Base-by-base conservation (phyloP, 2,329 filamentous ascomycete genomes). In the Diatrype stigma region DNA sequence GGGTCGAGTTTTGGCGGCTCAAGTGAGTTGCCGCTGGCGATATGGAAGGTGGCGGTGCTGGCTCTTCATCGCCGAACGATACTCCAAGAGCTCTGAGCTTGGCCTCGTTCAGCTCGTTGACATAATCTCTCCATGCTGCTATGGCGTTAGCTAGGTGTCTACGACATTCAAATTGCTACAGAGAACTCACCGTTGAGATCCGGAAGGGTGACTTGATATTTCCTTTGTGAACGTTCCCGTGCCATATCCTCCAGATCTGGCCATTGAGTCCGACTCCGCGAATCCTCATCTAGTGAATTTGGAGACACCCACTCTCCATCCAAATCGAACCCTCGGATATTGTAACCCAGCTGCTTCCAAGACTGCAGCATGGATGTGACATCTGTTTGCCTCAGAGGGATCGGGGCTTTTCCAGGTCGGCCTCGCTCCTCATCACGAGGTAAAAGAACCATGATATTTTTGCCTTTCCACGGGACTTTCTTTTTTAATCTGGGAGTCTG, bases 51-150 rank as follows among this genome's bases (percentile, higher is more conserved):
- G 77, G 70, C 53, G 80, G 72, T 26, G 73, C 72, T 11, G 84
- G 82, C 47, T 94, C 89, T 6, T 90, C 86, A 46, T 87, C 84
- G 34, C 85, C 89, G 54, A 89, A 79, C 17, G 84, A 91, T 12
- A 97, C 94, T 57, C 94, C 94, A 50, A 99, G 78, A 47, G 93
- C 92, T 54, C 91, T 85, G 48, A 99, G 77, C 72, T 96, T 99
- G 54, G 93, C 90, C 72, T 99, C 94, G 59, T 89, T 85, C 34
- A 97, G 75, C 58, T 87, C 86, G 49, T 87, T 81, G 52, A 92
- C 87, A 68, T 97, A 96, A 23, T 84, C 77, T 63, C 90, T 87
- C 81, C 81, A 84, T 1, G 79, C 78, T 78, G 51, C n/a, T 46
- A 38, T 2, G 46, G 23, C 26, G 23, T 61, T 51, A 61, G 53